Evolutionary conservation across 202 grass and related monocot genomes (phyloP).

Genomic region (Panicum hallii): DNA sequence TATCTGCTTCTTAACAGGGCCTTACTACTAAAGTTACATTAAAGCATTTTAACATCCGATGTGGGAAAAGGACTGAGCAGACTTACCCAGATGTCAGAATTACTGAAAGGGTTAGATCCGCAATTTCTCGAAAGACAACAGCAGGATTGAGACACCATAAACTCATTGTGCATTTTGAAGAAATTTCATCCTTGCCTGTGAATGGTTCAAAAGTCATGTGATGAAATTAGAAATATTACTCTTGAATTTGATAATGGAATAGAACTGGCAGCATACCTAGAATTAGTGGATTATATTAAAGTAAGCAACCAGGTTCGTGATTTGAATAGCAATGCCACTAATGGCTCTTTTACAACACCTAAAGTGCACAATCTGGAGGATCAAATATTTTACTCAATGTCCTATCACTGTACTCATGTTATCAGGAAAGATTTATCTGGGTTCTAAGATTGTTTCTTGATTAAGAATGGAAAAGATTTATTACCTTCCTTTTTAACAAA

Average conservation of each 20-base stretch:
- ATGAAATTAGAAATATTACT: constrained; percentile 17
- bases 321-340: constrained; percentile 24
- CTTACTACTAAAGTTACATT: constrained; percentile 20
- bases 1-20: background rate
- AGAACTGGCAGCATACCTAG: background rate
- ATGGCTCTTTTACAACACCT: constrained; percentile 5
- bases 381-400: background rate
- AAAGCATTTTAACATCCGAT: constrained; percentile 19
- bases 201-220: constrained; percentile 32
- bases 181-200: constrained; percentile 57
- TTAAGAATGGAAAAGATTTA: constrained; percentile 22
- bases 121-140: constrained; percentile 88
- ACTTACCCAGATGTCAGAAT: constrained; percentile 95
- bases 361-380: background rate
- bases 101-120: constrained; percentile 76
- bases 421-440: background rate
- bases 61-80: constrained; percentile 3
- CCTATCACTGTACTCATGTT: background rate
- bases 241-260: constrained; percentile 32
- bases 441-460: constrained; percentile 9
- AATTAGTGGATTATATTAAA: background rate
- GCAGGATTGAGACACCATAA: constrained; percentile 97
- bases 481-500: constrained; percentile 77
- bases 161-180: constrained; percentile 73
- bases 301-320: constrained; percentile 28